A percentile compares a stretch with the other conserved stretches of the same genome.
Conservation (phyloP, 2,329 filamentous ascomycete genomes). For the Fusarium albosuccineum region DNA sequence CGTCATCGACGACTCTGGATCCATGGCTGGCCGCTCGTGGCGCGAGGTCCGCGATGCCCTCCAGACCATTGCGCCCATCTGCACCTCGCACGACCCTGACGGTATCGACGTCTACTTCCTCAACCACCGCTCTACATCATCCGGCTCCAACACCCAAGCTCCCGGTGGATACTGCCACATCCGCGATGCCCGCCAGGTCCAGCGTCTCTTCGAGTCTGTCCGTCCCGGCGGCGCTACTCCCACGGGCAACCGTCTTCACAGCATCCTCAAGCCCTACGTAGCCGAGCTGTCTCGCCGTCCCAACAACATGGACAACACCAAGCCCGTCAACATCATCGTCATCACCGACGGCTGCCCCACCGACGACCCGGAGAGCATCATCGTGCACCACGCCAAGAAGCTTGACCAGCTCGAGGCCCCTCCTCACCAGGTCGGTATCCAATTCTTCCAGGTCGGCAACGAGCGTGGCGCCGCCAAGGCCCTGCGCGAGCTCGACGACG, state of each 20-base stretch:
- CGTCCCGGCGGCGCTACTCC: constrained; percentile 76
- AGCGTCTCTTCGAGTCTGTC: constrained; percentile 77
- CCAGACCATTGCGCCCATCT: constrained; percentile 82
- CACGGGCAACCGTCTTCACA: constrained; percentile 77
- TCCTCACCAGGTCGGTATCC: constrained; percentile 87
- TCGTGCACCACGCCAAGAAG: constrained; percentile 75
- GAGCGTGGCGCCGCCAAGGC: constrained; percentile 74
- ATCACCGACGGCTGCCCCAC: constrained; percentile 89
- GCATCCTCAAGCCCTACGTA: constrained; percentile 82
- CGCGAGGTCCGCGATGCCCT: constrained; percentile 78
- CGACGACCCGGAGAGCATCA: constrained; percentile 80
- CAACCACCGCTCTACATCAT: constrained; percentile 69
- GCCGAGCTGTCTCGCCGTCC: constrained; percentile 51
- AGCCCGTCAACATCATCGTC: constrained; percentile 91
- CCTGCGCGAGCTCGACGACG: constrained; percentile 81
- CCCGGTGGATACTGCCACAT: constrained; percentile 75
- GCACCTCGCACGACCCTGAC: constrained; percentile 81
- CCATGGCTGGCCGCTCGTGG: constrained; percentile 86
- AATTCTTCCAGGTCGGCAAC: constrained; percentile 94
- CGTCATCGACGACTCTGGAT: constrained; percentile 91
- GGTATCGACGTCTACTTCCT: constrained; percentile 94
- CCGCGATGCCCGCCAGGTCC: constrained; percentile 67
- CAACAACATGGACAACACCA: constrained; percentile 63
- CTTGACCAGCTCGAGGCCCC: constrained; percentile 79
- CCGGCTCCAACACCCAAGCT: constrained; percentile 54